A percentile compares a stretch with the other conserved stretches of the same genome.
These are phyloP conservation scores for Nakazawaea wyomingensis DNA, from an alignment of 805 yeast genomes.

Conservation along the genomic window DNA sequence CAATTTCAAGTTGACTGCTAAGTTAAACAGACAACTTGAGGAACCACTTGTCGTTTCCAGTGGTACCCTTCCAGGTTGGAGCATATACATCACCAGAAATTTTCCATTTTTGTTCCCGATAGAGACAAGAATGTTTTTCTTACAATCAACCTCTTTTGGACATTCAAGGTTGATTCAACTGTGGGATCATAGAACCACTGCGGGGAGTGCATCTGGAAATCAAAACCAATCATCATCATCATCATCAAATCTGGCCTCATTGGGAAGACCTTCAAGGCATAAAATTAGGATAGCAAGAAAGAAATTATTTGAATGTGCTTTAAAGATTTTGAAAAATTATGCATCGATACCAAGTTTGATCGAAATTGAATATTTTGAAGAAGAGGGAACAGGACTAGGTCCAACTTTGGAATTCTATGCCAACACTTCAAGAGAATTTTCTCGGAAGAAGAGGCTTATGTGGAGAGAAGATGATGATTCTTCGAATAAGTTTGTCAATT, in stretches of 20 bases:
- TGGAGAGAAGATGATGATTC: constrained; percentile 56
- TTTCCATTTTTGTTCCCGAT: constrained; percentile 84
- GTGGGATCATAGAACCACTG: constrained; percentile 58
- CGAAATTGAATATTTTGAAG: constrained; percentile 84
- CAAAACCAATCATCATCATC: no score
- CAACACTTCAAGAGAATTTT: constrained; percentile 68
- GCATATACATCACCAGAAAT: constrained; percentile 61
- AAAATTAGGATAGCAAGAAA: constrained; percentile 74
- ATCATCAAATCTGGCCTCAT: constrained; percentile 26
- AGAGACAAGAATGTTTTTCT: constrained; percentile 68
- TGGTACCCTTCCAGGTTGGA: constrained; percentile 84
- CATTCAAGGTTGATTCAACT: constrained; percentile 74
- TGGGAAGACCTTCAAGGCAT: constrained; percentile 75
- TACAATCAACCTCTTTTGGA: constrained; percentile 89
- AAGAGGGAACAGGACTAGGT: constrained; percentile 94
- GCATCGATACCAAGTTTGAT: constrained; percentile 76
- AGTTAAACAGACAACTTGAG: constrained; percentile 79
- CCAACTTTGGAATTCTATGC: constrained; percentile 95
- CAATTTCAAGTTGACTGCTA: constrained; percentile 81
- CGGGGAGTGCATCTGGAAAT: constrained; percentile 21
- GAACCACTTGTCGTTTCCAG: constrained; percentile 86
- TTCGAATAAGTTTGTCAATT: constrained; percentile 31
- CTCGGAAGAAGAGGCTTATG: constrained; percentile 47
- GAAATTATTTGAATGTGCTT: constrained; percentile 67
- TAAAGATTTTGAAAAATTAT: constrained; percentile 69